Conservation (phyloP, 1,284 basidiomycete genomes). For the Sporisorium sorghi region DNA sequence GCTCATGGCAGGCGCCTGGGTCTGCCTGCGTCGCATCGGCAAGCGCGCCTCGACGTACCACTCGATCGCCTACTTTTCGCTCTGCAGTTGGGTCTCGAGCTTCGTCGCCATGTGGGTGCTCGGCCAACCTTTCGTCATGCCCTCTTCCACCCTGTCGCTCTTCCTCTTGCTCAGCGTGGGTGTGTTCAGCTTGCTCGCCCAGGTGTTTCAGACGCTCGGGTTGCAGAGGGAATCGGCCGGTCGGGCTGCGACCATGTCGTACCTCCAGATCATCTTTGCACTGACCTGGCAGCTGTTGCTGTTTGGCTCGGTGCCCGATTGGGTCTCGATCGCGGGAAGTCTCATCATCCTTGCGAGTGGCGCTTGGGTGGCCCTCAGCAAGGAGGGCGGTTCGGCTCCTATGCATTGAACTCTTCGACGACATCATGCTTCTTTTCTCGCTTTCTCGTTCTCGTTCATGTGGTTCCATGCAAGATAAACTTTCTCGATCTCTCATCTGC, state of each 20-base stretch:
- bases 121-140: constrained; percentile 43
- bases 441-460: neutral
- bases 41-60: constrained; percentile 80
- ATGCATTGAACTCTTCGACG: constrained; percentile 24
- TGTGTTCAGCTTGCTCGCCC: constrained; percentile 49
- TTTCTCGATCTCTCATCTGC: constrained; percentile 16
- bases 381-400: constrained; percentile 22
- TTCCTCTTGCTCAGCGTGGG: constrained; percentile 46
- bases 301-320: constrained; percentile 34
- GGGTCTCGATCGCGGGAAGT: constrained; percentile 39
- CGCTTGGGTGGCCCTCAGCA: constrained; percentile 42
- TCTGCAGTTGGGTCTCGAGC: constrained; percentile 75
- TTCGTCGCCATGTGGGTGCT: constrained; percentile 65
- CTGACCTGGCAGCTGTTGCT: constrained; percentile 41
- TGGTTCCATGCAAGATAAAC: neutral
- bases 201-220: constrained; percentile 55
- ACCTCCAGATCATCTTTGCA: constrained; percentile 51
- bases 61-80: constrained; percentile 77
- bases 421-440: neutral
- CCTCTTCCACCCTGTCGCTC: constrained; percentile 22
- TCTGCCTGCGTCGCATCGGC: constrained; percentile 78
- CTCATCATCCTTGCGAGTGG: constrained; percentile 44
- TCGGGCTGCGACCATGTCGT: constrained; percentile 49
- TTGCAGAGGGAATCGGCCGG: constrained; percentile 55
- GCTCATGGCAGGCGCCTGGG: constrained; percentile 77